phyloP scores from a whole-genome alignment of 1,139 yeast species.

The Diutina pseudorugosa region DNA sequence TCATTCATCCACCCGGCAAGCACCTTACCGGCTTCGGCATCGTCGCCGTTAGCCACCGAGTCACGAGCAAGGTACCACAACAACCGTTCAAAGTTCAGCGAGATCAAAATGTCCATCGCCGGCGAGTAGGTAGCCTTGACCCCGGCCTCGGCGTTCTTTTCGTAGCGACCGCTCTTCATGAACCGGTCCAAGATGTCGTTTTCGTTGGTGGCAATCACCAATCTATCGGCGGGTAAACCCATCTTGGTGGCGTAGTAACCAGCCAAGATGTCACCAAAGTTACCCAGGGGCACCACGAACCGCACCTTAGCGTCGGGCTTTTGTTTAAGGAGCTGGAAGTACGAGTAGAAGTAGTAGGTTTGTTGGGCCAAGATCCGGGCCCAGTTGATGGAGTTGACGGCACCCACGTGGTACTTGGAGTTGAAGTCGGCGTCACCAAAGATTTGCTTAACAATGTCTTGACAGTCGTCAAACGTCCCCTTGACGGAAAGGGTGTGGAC shows the following conservation, averaged over 20 bases:
- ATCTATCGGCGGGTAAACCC: conserved; percentile 85
- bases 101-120: conserved; percentile 95
- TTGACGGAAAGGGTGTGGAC: conserved; percentile 91
- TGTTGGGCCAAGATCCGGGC: conserved; percentile 96
- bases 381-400: conserved; percentile 97
- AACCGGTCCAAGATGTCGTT: conserved; percentile 92
- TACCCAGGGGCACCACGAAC: conserved; percentile 94
- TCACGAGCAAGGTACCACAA: conserved; percentile 88
- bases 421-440: conserved; percentile 87
- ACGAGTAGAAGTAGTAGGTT: conserved; percentile 89
- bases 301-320: conserved; percentile 36
- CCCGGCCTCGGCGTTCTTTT: conserved; percentile 38
- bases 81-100: conserved; percentile 91
- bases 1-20: conserved; percentile 69
- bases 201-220: conserved; percentile 90
- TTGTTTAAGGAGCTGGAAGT: conserved; percentile 52
- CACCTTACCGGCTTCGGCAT: conserved; percentile 61
- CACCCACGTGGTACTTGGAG: conserved; percentile 85
- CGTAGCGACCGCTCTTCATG: conserved; percentile 74
- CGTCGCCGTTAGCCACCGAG: conserved; percentile 38
- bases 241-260: conserved; percentile 89
- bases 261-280: conserved; percentile 95
- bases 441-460: conserved; percentile 85
- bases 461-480: conserved; percentile 97
- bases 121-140: conserved; percentile 91